A percentile compares a stretch with the other conserved stretches of the same genome.
Evolutionary conservation across 2,329 filamentous ascomycete genomes (phyloP).

Genomic region (Paraconiothyrium sp.): DNA sequence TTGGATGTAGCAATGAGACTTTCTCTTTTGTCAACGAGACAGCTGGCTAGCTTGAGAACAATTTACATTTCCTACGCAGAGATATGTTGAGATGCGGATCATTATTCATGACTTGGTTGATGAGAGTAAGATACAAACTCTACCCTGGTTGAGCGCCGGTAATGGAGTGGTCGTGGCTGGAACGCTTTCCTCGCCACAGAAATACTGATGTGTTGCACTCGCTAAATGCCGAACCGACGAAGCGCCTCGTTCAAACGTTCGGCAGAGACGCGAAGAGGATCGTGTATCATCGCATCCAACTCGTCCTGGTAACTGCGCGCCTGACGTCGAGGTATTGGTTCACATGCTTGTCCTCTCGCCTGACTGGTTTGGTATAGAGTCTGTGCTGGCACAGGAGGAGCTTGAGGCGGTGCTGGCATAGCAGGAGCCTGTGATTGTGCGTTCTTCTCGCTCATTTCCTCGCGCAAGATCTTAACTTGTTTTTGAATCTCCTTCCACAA

Average conservation of each 20-base stretch:
- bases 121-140: no score
- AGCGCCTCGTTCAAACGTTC: slow-evolving; percentile 4
- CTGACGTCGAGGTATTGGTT: slow-evolving; percentile 19
- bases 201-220: not conserved
- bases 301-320: slow-evolving; percentile 26
- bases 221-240: slow-evolving; percentile 9
- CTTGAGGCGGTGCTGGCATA: not conserved
- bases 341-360: not conserved
- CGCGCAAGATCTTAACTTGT: slow-evolving; percentile 53
- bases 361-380: not conserved
- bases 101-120: no score
- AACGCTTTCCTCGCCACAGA: not conserved
- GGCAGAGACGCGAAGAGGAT: slow-evolving; percentile 10
- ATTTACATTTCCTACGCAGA: no score
- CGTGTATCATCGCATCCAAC: slow-evolving; percentile 35
- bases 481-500: slow-evolving; percentile 55
- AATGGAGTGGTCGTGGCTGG: no score
- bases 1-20: no score
- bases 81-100: no score
- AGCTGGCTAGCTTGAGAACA: no score
- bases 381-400: slow-evolving; percentile 2
- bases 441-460: slow-evolving; percentile 49
- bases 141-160: no score
- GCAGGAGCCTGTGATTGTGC: not conserved
- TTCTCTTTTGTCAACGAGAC: no score